A percentile compares a stretch with the other conserved stretches of the same genome.
phyloP scores from a whole-genome alignment of 1,284 basidiomycete species.

The Naganishia liquefaciens region DNA sequence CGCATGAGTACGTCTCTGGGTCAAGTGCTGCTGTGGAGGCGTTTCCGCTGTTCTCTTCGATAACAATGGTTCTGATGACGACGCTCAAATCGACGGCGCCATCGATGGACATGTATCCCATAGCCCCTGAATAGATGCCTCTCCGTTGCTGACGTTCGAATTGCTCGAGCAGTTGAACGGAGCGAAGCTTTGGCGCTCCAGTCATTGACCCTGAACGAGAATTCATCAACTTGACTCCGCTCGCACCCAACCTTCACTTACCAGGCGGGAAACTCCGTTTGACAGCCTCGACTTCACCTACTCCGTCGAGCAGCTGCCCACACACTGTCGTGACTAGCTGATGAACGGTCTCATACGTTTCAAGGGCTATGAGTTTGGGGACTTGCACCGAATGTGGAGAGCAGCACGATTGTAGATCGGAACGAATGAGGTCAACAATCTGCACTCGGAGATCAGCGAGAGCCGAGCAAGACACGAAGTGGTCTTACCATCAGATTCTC shows the following conservation, averaged over 20 bases:
- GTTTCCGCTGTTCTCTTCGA: conserved; percentile 58
- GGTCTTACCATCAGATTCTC: conserved; percentile 83
- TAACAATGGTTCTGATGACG: conserved; percentile 90
- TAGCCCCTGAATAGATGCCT: conserved; percentile 84
- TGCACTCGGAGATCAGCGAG: conserved; percentile 34
- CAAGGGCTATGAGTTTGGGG: conserved; percentile 81
- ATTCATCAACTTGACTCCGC: background rate
- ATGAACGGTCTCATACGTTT: conserved; percentile 93
- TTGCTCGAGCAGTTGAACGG: conserved; percentile 81
- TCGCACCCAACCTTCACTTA: conserved; percentile 46
- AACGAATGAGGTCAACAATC: conserved; percentile 93
- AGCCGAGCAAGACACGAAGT: background rate
- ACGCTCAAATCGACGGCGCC: conserved; percentile 91
- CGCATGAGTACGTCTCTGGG: too few relatives aligned
- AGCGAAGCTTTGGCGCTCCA: conserved; percentile 92
- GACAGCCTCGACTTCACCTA: conserved; percentile 70
- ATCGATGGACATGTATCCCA: conserved; percentile 88
- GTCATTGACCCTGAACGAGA: conserved; percentile 81
- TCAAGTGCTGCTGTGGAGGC: background rate
- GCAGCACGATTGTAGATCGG: conserved; percentile 77
- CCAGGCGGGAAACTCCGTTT: conserved; percentile 82
- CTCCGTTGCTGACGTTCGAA: conserved; percentile 68
- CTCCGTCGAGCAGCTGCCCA: conserved; percentile 59
- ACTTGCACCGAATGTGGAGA: conserved; percentile 72
- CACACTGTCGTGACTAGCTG: conserved; percentile 93